A percentile compares a stretch with the other conserved stretches of the same genome.
Conservation (phyloP, 2,329 filamentous ascomycete species). For the Torrubiellomyces zombiae region DNA sequence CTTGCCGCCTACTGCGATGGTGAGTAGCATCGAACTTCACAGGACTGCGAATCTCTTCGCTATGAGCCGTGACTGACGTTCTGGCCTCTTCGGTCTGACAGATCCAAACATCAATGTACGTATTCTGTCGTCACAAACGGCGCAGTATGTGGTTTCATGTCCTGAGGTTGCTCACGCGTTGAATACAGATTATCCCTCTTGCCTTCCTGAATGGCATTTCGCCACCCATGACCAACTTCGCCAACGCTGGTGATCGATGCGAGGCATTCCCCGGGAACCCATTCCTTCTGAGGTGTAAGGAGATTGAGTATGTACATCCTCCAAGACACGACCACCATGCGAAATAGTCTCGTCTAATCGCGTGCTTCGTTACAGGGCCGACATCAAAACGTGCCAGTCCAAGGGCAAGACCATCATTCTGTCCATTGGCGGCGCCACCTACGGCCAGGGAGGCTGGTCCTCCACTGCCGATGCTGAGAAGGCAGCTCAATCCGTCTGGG, state of each 20-base stretch:
- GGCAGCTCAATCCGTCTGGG: constrained; percentile 49
- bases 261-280: constrained; percentile 28
- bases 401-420: constrained; percentile 55
- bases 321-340: not conserved
- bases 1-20: constrained; percentile 5
- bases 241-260: constrained; percentile 46
- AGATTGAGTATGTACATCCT: constrained; percentile 38
- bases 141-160: no score
- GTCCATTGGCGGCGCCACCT: constrained; percentile 55
- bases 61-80: no score
- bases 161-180: no score
- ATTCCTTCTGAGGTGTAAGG: constrained; percentile 34
- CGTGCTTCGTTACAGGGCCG: constrained; percentile 18
- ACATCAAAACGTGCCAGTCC: constrained; percentile 43
- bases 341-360: no score
- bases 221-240: constrained; percentile 42
- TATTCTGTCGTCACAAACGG: no score
- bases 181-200: constrained; percentile 42
- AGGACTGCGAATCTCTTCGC: no score
- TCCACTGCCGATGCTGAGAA: constrained; percentile 31
- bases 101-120: no score
- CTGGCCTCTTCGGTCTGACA: no score
- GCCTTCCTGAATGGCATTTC: constrained; percentile 45
- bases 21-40: constrained; percentile 5
- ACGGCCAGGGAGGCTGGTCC: constrained; percentile 50